Evolutionary conservation across 1,284 basidiomycete genomes (phyloP).

Genomic region (Pterula multifida): DNA sequence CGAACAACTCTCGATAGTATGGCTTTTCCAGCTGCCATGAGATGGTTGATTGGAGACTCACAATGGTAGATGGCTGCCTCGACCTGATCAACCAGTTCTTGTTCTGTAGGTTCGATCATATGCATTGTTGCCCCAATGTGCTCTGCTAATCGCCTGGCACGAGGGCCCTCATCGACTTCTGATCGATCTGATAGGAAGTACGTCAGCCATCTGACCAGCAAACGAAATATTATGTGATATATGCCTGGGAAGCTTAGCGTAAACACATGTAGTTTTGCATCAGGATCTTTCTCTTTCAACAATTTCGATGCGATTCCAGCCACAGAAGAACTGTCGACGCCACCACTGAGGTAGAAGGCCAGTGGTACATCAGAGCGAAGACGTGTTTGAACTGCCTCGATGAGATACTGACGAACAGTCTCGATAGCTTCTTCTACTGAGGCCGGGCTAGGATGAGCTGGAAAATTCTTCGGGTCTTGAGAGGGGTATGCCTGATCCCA

Average conservation of each 20-base stretch:
- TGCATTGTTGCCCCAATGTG: not conserved
- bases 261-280: not conserved
- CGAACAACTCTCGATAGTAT: not conserved
- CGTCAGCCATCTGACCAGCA: not conserved
- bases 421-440: slow-evolving; percentile 2
- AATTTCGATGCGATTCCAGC: slow-evolving; percentile 2
- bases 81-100: not conserved
- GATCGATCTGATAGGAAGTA: not conserved
- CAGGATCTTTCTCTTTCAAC: slow-evolving; percentile 1
- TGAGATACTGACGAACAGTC: not conserved
- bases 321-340: slow-evolving; percentile 5
- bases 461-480: not conserved
- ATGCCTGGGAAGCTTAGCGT: not conserved
- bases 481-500: slow-evolving; percentile 4
- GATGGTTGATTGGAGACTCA: not conserved
- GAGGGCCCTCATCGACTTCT: not conserved
- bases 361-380: slow-evolving; percentile 6
- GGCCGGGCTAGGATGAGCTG: not conserved
- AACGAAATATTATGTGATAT: not conserved
- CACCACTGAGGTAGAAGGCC: slow-evolving; percentile 6
- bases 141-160: not conserved
- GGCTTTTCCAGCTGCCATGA: not conserved
- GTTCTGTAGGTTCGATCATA: not conserved
- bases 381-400: slow-evolving; percentile 3
- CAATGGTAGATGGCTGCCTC: not conserved